Evolutionary conservation across 2,329 filamentous ascomycete genomes (phyloP).

Genomic region (Hymenoscyphus repandus): DNA sequence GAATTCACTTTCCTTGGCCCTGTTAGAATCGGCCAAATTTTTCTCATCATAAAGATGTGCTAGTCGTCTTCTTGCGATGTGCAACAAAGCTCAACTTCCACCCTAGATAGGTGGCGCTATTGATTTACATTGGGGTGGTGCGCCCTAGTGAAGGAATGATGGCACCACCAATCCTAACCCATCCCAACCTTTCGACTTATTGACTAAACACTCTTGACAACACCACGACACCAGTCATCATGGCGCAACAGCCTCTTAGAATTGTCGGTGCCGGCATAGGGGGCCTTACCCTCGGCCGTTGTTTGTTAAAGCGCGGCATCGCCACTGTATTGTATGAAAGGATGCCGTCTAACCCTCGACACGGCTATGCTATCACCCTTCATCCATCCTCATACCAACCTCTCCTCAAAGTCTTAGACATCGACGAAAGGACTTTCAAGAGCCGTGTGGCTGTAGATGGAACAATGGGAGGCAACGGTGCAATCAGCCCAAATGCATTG

Average conservation of each 20-base stretch:
- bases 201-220: too few relatives aligned
- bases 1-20: too few relatives aligned
- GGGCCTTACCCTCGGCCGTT: conserved; percentile 13
- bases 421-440: conserved; percentile 7
- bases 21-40: too few relatives aligned
- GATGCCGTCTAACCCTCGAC: conserved; percentile 5
- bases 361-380: conserved; percentile 14
- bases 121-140: too few relatives aligned
- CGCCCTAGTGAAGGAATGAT: too few relatives aligned
- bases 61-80: too few relatives aligned
- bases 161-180: too few relatives aligned
- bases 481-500: background rate
- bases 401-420: conserved; percentile 8
- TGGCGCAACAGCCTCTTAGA: conserved; percentile 1
- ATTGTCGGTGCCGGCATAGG: conserved; percentile 13
- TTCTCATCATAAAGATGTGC: too few relatives aligned
- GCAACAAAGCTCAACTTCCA: too few relatives aligned
- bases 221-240: too few relatives aligned
- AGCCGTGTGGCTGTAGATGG: conserved; percentile 11
- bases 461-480: background rate
- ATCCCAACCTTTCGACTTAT: too few relatives aligned
- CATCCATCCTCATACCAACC: conserved; percentile 8
- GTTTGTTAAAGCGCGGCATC: conserved; percentile 9
- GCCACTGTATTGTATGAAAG: conserved; percentile 10
- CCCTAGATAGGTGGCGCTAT: too few relatives aligned